These are phyloP conservation scores for Diplosphaera chodatii DNA, from an alignment of 139 green algal genomes.

Conservation along the genomic window DNA sequence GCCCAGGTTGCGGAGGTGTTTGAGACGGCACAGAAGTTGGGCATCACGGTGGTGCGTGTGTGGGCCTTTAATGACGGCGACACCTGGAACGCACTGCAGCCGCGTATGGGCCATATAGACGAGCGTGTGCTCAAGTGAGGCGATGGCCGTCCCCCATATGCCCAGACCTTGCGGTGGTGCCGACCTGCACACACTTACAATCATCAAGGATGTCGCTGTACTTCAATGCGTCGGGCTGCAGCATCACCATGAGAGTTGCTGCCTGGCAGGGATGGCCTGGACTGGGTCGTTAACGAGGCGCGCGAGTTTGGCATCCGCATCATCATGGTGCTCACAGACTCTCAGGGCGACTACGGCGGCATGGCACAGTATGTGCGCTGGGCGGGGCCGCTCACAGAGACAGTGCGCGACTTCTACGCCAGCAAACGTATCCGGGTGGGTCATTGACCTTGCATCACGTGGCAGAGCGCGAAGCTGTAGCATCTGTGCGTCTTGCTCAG, in stretches of 20 bases:
- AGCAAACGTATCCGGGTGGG: neutral
- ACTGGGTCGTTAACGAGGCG: conserved; percentile 28
- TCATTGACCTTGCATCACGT: no score
- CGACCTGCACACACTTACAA: no score
- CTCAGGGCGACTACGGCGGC: conserved; percentile 19
- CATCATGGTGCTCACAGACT: conserved; percentile 45
- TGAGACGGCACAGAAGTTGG: conserved; percentile 7
- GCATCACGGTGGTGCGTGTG: conserved; percentile 14
- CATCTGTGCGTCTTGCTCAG: no score
- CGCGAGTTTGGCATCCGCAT: conserved; percentile 28
- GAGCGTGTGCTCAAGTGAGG: neutral
- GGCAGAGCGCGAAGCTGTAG: no score
- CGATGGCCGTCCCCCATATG: no score
- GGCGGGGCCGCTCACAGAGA: conserved; percentile 5
- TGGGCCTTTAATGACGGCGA: conserved; percentile 16
- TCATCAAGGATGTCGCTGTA: no score
- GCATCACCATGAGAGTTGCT: no score
- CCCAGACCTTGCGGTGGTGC: no score
- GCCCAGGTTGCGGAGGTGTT: conserved; percentile 10
- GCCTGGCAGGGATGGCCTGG: conserved; percentile 15
- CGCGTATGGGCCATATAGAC: neutral
- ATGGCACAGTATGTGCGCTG: conserved; percentile 39
- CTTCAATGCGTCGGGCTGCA: no score
- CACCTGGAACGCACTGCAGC: conserved; percentile 9
- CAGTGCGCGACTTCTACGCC: conserved; percentile 29